These are phyloP conservation scores for Emericellopsis cladophorae DNA, from an alignment of 2,329 filamentous ascomycete genomes.

Conservation along the genomic window DNA sequence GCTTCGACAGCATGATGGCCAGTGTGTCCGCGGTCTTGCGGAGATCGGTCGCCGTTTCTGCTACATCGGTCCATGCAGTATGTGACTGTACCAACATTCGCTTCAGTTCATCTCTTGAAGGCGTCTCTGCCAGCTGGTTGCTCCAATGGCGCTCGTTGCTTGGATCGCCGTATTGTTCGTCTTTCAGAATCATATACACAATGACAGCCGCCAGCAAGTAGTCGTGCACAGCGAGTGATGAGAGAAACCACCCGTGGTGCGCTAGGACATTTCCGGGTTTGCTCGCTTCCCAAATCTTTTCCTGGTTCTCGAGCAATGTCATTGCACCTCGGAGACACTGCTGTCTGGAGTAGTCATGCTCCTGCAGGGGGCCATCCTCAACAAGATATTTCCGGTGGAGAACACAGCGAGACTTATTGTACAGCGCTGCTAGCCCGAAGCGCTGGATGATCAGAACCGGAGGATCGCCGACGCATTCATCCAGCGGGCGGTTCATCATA, in stretches of 20 bases:
- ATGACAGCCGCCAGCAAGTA: conserved; percentile 39
- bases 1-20: conserved; percentile 29
- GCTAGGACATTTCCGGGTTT: conserved; percentile 29
- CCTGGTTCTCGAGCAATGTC: conserved; percentile 33
- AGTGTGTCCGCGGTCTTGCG: conserved; percentile 32
- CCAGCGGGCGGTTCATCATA: conserved; percentile 33
- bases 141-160: conserved; percentile 21
- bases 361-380: conserved; percentile 16
- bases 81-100: conserved; percentile 27
- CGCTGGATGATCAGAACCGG: conserved; percentile 35
- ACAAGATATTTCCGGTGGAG: conserved; percentile 40
- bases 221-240: conserved; percentile 30
- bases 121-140: conserved; percentile 14
- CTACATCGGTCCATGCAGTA: conserved; percentile 28
- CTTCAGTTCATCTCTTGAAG: conserved; percentile 25
- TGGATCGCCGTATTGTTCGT: conserved; percentile 23
- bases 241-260: conserved; percentile 30
- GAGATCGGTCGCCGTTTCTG: conserved; percentile 22
- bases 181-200: conserved; percentile 21
- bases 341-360: conserved; percentile 31
- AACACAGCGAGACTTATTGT: conserved; percentile 42
- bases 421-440: conserved; percentile 37
- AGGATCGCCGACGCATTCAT: conserved; percentile 33
- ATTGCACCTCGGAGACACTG: conserved; percentile 37
- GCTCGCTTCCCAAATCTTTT: conserved; percentile 29